Conservation (phyloP, 73 alveolate genomes). For the Urostyla sp. region DNA sequence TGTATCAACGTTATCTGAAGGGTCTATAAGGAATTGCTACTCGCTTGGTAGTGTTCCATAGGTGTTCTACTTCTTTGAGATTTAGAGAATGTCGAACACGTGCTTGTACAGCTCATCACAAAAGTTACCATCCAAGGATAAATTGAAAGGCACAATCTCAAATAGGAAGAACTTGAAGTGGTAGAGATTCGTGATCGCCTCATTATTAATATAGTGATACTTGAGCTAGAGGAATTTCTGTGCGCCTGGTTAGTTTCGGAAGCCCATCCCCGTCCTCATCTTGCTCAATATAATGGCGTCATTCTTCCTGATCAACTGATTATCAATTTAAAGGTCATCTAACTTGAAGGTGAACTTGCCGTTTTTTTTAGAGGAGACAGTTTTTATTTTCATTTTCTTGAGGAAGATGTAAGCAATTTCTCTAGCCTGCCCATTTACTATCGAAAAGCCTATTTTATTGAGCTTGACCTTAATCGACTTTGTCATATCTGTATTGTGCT, state of each 20-base stretch:
- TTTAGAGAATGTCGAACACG: not conserved
- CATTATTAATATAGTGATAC: conserved; percentile 21
- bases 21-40: too few species aligned
- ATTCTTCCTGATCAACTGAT: conserved; percentile 48
- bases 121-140: conserved; percentile 38
- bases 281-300: conserved; percentile 53
- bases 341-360: conserved; percentile 16
- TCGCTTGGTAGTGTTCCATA: too few species aligned
- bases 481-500: not conserved
- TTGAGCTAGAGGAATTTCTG: conserved; percentile 20
- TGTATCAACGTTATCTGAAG: too few species aligned
- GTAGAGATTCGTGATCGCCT: conserved; percentile 38
- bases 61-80: too few species aligned
- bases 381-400: conserved; percentile 10
- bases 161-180: conserved; percentile 31
- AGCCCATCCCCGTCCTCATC: not conserved
- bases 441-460: conserved; percentile 26
- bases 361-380: not conserved
- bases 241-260: too few species aligned
- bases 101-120: conserved; percentile 43
- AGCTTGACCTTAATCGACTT: not conserved
- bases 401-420: conserved; percentile 52
- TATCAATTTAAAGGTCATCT: conserved; percentile 39
- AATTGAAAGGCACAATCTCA: conserved; percentile 41
- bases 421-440: conserved; percentile 50